These are phyloP conservation scores for Murraya koenigii DNA, from an alignment of 345 rosid species.

Conservation along the genomic window DNA sequence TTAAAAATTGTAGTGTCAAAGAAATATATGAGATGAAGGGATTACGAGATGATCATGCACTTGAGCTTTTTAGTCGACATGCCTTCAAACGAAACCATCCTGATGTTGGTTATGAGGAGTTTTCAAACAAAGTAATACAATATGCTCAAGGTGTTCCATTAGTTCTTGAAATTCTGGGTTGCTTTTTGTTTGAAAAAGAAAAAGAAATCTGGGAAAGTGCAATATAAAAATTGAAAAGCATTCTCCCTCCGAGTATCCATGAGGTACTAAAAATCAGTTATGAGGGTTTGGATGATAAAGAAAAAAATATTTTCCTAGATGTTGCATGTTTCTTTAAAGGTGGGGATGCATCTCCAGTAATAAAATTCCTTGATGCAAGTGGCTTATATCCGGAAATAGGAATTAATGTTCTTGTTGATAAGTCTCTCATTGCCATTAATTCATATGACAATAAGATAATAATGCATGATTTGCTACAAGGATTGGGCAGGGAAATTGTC, in stretches of 20 bases:
- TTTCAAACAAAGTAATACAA: not conserved
- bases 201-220: not conserved
- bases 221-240: not conserved
- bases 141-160: conserved; percentile 8
- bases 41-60: not conserved
- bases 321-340: conserved; percentile 18
- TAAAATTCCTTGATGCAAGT: not conserved
- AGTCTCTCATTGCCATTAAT: conserved; percentile 2
- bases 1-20: not conserved
- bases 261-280: conserved; percentile 1
- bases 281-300: conserved; percentile 1
- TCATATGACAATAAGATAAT: too few relatives aligned
- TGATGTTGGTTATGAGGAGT: not conserved
- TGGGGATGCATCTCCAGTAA: too few relatives aligned
- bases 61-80: not conserved
- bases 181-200: not conserved
- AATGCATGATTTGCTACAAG: conserved; percentile 19
- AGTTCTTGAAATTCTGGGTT: conserved; percentile 12
- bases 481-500: conserved; percentile 14
- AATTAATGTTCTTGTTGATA: not conserved
- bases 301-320: conserved; percentile 12
- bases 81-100: not conserved
- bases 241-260: not conserved
- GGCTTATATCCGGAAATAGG: not conserved
- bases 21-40: not conserved